Conservation (phyloP, 2,329 filamentous ascomycete genomes). For the Talaromyces rugulosus region DNA sequence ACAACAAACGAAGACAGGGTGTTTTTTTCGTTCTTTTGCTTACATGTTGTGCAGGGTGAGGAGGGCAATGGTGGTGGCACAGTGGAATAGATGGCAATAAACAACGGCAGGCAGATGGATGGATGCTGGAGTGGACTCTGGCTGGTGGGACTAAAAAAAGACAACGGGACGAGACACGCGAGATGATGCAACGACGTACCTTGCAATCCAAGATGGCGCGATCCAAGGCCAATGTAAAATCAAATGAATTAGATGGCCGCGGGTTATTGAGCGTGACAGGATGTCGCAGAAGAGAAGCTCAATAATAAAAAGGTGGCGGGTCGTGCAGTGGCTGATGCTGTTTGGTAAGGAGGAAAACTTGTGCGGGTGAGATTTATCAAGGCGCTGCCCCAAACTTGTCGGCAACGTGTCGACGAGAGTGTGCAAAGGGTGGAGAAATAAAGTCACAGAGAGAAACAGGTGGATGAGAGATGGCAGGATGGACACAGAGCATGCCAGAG, state of each 20-base stretch:
- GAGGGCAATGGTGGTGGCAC: neutral
- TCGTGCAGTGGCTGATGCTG: neutral
- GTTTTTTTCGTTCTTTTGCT: neutral
- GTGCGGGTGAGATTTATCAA: neutral
- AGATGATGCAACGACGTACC: constrained; percentile 21
- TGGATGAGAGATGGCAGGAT: neutral
- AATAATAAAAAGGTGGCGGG: neutral
- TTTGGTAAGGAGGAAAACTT: neutral
- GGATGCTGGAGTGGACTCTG: neutral
- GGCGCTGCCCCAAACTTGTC: too few relatives aligned
- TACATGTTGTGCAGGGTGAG: neutral
- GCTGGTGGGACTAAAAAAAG: constrained; percentile 11
- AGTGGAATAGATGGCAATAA: neutral
- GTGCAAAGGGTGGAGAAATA: neutral
- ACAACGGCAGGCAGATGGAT: neutral
- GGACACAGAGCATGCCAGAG: neutral
- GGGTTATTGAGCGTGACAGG: neutral
- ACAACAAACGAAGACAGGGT: neutral
- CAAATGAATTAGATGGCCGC: neutral
- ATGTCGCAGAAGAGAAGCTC: neutral
- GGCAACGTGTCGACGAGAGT: neutral
- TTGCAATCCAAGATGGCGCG: constrained; percentile 5
- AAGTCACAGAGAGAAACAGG: neutral
- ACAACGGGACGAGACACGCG: constrained; percentile 14
- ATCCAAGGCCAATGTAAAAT: constrained; percentile 11